A percentile compares a stretch with the other conserved stretches of the same genome.
Conservation (phyloP, 805 yeast species). For the Yarrowia hollandica region DNA sequence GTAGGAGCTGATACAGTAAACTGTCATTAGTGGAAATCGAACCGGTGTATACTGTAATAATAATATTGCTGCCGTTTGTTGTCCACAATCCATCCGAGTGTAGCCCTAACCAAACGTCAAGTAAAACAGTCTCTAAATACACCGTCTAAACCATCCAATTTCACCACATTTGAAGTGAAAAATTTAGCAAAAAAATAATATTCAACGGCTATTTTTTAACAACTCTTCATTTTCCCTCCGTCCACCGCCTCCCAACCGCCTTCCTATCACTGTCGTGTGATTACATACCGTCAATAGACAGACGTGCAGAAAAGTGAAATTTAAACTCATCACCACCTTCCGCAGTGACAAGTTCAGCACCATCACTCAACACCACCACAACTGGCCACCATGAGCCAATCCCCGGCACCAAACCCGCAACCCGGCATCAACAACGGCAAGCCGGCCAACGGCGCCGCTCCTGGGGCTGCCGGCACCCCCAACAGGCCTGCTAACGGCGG, state of each 20-base stretch:
- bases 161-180: too few species aligned
- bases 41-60: too few species aligned
- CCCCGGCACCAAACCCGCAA: conserved; percentile 27
- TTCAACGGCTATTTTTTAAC: background rate
- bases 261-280: background rate
- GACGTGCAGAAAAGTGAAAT: conserved; percentile 1
- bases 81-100: too few species aligned
- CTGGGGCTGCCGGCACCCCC: conserved; percentile 25
- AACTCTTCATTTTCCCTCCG: too few species aligned
- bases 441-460: conserved; percentile 24
- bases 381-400: conserved; percentile 23
- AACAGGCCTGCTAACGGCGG: conserved; percentile 21
- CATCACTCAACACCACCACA: background rate
- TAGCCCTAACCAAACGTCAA: too few species aligned
- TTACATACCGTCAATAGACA: background rate
- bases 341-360: conserved; percentile 14
- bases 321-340: conserved; percentile 26
- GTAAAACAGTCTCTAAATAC: too few species aligned
- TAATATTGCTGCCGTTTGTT: too few species aligned
- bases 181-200: too few species aligned
- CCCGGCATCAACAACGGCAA: conserved; percentile 23
- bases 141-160: too few species aligned
- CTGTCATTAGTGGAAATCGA: too few species aligned
- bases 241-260: background rate
- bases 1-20: too few species aligned